A percentile compares a stretch with the other conserved stretches of the same genome.
These are phyloP conservation scores for Mycena kentingensis DNA, from an alignment of 768 basidiomycete species.

Conservation along the genomic window DNA sequence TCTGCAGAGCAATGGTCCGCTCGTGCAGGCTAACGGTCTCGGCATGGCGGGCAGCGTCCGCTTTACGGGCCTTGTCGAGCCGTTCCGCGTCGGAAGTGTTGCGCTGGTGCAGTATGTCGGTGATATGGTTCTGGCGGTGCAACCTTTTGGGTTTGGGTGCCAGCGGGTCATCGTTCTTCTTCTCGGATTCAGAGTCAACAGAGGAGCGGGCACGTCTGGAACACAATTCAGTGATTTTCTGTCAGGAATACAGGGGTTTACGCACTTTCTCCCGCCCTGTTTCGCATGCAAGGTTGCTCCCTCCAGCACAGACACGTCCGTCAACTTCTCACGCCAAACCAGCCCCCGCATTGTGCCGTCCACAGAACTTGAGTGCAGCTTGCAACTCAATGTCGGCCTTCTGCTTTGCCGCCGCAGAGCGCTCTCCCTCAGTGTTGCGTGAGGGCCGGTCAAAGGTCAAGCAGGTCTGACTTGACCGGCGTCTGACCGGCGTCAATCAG, in stretches of 20 bases:
- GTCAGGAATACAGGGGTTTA: neutral
- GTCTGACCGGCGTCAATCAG: no score
- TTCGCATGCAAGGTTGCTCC: conserved; percentile 13
- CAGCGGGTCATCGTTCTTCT: conserved; percentile 8
- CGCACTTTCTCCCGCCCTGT: conserved; percentile 16
- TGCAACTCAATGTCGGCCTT: no score
- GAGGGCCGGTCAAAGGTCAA: no score
- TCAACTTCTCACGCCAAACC: conserved; percentile 7
- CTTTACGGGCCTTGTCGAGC: conserved; percentile 4
- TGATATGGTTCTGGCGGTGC: conserved; percentile 6
- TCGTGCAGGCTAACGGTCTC: conserved; percentile 6
- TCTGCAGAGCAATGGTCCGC: neutral
- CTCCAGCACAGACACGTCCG: conserved; percentile 4
- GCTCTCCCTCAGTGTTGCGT: no score
- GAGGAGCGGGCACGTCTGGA: neutral
- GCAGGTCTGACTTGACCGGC: no score
- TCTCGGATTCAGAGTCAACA: conserved; percentile 1
- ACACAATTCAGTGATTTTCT: neutral
- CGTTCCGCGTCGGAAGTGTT: conserved; percentile 4
- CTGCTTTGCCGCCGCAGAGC: no score
- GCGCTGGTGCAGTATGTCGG: conserved; percentile 1
- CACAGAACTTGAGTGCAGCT: no score
- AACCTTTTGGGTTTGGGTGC: conserved; percentile 5
- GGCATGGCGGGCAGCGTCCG: conserved; percentile 5
- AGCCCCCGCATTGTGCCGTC: conserved; percentile 12